Conservation (phyloP, 176 grass and related monocot species). For the Musa schizocarpa region DNA sequence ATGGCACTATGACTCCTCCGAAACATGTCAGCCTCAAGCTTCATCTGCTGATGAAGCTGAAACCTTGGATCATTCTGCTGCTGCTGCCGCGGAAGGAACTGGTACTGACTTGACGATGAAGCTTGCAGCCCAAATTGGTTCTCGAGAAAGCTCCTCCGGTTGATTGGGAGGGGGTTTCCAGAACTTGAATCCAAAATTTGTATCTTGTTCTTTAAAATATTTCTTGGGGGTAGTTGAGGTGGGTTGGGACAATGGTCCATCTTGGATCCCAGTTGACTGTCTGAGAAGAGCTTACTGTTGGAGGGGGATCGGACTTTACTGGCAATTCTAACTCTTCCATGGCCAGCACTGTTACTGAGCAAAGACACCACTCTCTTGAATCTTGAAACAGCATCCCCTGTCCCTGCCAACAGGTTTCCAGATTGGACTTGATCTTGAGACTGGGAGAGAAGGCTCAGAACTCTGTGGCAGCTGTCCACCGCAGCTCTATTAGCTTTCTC, state of each 20-base stretch:
- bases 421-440: conserved; percentile 44
- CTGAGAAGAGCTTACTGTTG: conserved; percentile 37
- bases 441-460: conserved; percentile 52
- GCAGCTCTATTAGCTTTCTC: conserved; percentile 70
- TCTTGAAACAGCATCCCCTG: conserved; percentile 50
- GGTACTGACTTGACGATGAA: conserved; percentile 22
- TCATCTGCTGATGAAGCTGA: conserved; percentile 43
- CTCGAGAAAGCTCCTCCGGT: conserved; percentile 34
- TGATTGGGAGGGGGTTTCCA: conserved; percentile 17
- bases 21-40: conserved; percentile 63
- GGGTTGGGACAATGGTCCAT: conserved; percentile 14
- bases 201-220: background rate
- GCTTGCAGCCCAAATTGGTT: conserved; percentile 9
- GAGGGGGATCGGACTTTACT: conserved; percentile 26
- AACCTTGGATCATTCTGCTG: conserved; percentile 42
- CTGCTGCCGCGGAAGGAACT: conserved; percentile 26
- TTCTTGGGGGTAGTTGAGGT: conserved; percentile 25
- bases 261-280: conserved; percentile 22
- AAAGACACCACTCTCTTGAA: conserved; percentile 69
- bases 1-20: conserved; percentile 50
- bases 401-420: conserved; percentile 40
- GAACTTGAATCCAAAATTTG: conserved; percentile 28
- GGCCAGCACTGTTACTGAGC: conserved; percentile 37
- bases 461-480: conserved; percentile 64
- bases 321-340: conserved; percentile 51